Evolutionary conservation across 2,329 filamentous ascomycete species (phyloP).

Genomic region (Bipolaris victoriae): DNA sequence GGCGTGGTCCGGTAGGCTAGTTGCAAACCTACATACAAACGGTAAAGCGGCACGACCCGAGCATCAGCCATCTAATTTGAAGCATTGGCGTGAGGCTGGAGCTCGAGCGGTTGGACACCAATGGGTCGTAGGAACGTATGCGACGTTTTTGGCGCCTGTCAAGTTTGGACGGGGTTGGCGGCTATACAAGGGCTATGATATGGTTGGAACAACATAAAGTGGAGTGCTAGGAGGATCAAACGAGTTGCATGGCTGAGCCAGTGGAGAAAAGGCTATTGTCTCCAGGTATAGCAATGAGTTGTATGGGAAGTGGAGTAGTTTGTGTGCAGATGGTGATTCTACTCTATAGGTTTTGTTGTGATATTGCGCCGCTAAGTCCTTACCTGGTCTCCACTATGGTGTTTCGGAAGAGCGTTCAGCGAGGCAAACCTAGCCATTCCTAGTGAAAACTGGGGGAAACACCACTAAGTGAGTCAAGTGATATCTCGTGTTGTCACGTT

Average conservation of each 20-base stretch:
- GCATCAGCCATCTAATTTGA: neutral
- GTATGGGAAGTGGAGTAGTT: neutral
- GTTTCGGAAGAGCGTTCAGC: neutral
- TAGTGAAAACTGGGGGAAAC: neutral
- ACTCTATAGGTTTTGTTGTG: no score
- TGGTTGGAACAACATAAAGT: neutral
- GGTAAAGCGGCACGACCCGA: constrained; percentile 5
- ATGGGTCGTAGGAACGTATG: neutral
- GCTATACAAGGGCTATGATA: neutral
- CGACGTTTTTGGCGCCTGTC: neutral
- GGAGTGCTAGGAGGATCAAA: neutral
- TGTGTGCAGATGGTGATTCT: neutral
- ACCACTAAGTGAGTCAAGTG: neutral
- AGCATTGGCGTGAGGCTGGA: neutral
- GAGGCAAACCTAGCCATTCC: neutral
- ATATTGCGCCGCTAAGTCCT: neutral
- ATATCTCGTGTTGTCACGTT: neutral
- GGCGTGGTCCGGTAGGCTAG: constrained; percentile 6
- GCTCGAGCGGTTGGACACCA: neutral
- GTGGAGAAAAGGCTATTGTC: neutral
- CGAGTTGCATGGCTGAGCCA: neutral
- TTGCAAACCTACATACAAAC: neutral
- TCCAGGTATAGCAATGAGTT: neutral
- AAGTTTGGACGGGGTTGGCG: neutral
- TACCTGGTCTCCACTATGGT: neutral